Percentiles rank a stretch among this genome's conserved stretches.
phyloP scores from a whole-genome alignment of 2,329 filamentous ascomycete species.

The Magnaporthales sp. region DNA sequence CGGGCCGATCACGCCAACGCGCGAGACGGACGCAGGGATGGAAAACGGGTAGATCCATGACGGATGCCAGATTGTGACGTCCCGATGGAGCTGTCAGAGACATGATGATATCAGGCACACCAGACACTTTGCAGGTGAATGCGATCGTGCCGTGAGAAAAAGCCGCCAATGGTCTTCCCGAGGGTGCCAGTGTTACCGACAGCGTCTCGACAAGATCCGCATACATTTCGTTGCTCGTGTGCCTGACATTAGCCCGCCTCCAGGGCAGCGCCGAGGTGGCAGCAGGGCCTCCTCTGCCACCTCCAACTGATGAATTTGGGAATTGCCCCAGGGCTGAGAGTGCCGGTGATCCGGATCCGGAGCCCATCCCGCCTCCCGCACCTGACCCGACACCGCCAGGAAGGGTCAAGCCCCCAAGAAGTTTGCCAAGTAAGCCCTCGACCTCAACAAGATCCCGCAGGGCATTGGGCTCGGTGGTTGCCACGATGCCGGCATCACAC shows the following conservation, averaged over 20 bases:
- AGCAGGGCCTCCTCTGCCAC: neutral
- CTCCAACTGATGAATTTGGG: conserved; percentile 3
- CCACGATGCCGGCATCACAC: conserved; percentile 87
- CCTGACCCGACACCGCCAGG: conserved; percentile 44
- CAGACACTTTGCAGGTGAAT: conserved; percentile 91
- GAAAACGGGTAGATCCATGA: conserved; percentile 85
- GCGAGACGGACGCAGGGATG: conserved; percentile 89
- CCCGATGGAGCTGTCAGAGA: conserved; percentile 73
- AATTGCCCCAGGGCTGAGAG: conserved; percentile 29
- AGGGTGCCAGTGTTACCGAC: conserved; percentile 80
- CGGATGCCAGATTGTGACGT: conserved; percentile 62
- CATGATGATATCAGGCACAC: conserved; percentile 82
- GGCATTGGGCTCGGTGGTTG: conserved; percentile 88
- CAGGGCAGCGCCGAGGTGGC: conserved; percentile 60
- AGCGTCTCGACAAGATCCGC: conserved; percentile 91
- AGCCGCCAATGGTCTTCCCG: conserved; percentile 76
- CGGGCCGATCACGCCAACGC: conserved; percentile 82
- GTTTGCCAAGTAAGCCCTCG: conserved; percentile 79
- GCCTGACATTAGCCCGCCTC: conserved; percentile 83
- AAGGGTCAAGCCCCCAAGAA: conserved; percentile 79
- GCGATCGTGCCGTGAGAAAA: conserved; percentile 88
- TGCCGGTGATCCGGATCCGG: conserved; percentile 27
- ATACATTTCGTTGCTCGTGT: conserved; percentile 95
- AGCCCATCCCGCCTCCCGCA: neutral
- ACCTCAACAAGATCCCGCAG: conserved; percentile 87